phyloP scores from a whole-genome alignment of 177 flowering plant genomes.

The Vitis hybrid region DNA sequence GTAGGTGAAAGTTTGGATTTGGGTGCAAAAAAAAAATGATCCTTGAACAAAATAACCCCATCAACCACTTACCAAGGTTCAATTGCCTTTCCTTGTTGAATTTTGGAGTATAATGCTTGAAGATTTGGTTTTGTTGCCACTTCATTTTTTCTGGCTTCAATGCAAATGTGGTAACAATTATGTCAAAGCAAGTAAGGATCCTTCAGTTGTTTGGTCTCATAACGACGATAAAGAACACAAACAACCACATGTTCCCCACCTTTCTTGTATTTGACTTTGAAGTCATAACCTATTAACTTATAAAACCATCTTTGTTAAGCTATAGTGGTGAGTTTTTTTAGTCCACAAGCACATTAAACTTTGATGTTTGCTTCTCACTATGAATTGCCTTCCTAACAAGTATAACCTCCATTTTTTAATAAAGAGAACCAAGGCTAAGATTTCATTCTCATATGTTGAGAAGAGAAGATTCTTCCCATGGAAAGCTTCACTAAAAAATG shows the following conservation, averaged over 20 bases:
- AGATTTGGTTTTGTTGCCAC: background rate
- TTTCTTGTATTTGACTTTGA: background rate
- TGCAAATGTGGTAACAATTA: background rate
- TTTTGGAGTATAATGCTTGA: background rate
- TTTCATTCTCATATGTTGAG: conserved; percentile 15
- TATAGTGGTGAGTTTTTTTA: background rate
- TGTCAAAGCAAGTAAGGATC: background rate
- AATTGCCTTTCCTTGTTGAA: background rate
- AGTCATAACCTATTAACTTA: conserved; percentile 8
- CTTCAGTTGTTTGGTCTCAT: background rate
- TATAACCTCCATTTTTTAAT: conserved; percentile 4
- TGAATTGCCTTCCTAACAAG: background rate
- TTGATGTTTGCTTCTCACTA: background rate
- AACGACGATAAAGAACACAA: background rate
- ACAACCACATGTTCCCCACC: background rate
- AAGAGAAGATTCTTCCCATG: background rate
- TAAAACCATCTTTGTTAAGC: background rate
- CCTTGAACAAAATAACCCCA: conserved; percentile 4
- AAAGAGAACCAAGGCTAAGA: background rate
- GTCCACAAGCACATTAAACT: conserved; percentile 2
- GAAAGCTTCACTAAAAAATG: background rate
- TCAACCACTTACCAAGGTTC: conserved; percentile 2
- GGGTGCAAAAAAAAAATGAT: background rate
- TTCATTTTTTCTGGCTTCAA: background rate
- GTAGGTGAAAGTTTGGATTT: background rate